Percentiles rank a stretch among this genome's conserved stretches.
These are phyloP conservation scores for Botrytis byssoidea DNA, from an alignment of 2,329 filamentous ascomycete genomes.

Conservation along the genomic window DNA sequence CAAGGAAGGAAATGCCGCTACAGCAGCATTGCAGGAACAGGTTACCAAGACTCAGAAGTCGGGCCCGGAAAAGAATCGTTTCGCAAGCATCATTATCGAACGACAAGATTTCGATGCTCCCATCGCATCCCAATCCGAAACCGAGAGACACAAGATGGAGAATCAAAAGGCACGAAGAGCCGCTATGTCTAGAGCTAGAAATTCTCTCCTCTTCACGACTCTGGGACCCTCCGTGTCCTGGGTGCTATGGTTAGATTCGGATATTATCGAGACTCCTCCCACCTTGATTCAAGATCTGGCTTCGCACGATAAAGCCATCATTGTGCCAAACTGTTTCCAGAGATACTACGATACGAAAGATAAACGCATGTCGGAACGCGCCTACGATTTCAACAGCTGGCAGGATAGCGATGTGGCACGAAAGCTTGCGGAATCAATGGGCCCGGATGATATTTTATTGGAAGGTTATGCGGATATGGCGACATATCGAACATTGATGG, in stretches of 20 bases:
- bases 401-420: conserved; percentile 81
- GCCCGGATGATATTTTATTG: conserved; percentile 84
- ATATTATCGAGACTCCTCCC: conserved; percentile 84
- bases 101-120: conserved; percentile 92
- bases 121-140: conserved; percentile 75
- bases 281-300: conserved; percentile 90
- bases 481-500: conserved; percentile 90
- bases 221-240: conserved; percentile 87
- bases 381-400: conserved; percentile 99
- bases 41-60: conserved; percentile 79
- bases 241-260: conserved; percentile 94
- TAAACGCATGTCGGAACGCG: conserved; percentile 69
- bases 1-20: conserved; percentile 85
- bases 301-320: conserved; percentile 80
- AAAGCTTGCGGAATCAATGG: conserved; percentile 75
- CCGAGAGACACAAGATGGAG: conserved; percentile 84
- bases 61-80: conserved; percentile 75
- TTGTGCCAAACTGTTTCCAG: conserved; percentile 96
- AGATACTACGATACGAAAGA: conserved; percentile 69
- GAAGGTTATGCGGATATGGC: conserved; percentile 93
- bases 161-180: conserved; percentile 85
- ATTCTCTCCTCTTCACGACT: conserved; percentile 92
- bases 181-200: conserved; percentile 90
- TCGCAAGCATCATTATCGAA: conserved; percentile 90
- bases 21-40: conserved; percentile 76